Conservation (phyloP, 1,284 basidiomycete genomes). For the Rhodotorula mucilaginosa region DNA sequence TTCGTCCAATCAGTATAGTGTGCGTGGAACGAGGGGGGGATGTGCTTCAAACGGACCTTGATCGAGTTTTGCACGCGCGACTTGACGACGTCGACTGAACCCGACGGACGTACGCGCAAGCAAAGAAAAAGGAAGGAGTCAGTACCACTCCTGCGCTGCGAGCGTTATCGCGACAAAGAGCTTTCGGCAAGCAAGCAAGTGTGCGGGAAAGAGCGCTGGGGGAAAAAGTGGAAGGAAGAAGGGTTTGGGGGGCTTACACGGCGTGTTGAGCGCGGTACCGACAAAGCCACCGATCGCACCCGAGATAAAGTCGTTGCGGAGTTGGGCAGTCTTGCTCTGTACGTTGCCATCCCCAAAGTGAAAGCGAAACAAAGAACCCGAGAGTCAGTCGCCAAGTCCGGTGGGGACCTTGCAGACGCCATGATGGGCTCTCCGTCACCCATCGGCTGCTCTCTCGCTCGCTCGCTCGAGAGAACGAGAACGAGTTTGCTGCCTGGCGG, state of each 20-base stretch:
- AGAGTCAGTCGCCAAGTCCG: not conserved
- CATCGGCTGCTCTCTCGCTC: too few relatives aligned
- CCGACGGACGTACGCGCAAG: too few relatives aligned
- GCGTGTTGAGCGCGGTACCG: conserved; percentile 61
- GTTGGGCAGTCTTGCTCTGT: conserved; percentile 65
- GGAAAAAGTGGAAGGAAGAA: too few relatives aligned
- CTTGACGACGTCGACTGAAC: conserved; percentile 75
- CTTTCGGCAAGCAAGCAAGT: too few relatives aligned
- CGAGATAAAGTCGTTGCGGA: conserved; percentile 89
- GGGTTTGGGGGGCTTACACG: conserved; percentile 46
- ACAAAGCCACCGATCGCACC: conserved; percentile 87
- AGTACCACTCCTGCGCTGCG: too few relatives aligned
- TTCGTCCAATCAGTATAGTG: too few relatives aligned
- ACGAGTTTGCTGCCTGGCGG: too few relatives aligned
- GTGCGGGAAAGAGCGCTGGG: too few relatives aligned
- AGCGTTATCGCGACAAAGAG: too few relatives aligned
- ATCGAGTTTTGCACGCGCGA: conserved; percentile 78
- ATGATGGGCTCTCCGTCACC: too few relatives aligned
- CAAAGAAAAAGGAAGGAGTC: conserved; percentile 44
- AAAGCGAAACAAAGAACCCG: not conserved
- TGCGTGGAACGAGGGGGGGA: not conserved
- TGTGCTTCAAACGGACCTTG: not conserved
- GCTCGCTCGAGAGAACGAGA: too few relatives aligned
- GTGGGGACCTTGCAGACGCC: too few relatives aligned
- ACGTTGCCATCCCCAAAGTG: not conserved